Conservation (phyloP, 192 early-diverging fungal genomes). For the Entomortierella lignicola region DNA sequence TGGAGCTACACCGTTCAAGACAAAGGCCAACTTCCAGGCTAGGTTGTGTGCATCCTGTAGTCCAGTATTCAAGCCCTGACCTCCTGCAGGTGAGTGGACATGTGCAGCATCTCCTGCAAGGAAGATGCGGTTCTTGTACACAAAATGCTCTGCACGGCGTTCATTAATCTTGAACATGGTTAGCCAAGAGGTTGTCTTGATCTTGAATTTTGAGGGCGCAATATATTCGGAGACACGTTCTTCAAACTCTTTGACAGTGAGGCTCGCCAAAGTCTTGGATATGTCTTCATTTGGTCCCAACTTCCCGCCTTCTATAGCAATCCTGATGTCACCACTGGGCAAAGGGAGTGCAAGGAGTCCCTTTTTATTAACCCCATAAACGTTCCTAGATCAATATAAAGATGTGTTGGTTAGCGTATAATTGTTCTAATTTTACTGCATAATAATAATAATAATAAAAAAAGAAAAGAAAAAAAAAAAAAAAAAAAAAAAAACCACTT, state of each 20-base stretch:
- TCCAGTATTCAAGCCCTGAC: slow-evolving; percentile 57
- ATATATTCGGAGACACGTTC: slow-evolving; percentile 7
- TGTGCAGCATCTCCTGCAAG: slow-evolving; percentile 61
- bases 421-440: no score
- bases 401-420: no score
- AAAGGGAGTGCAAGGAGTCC: slow-evolving; percentile 17
- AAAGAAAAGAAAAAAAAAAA: no score
- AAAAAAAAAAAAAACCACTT: slow-evolving; percentile 1
- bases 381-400: slow-evolving; percentile 9
- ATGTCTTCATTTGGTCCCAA: slow-evolving; percentile 11
- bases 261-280: background rate
- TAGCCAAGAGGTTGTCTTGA: slow-evolving; percentile 21
- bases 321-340: slow-evolving; percentile 4
- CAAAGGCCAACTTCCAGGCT: slow-evolving; percentile 59
- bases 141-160: slow-evolving; percentile 36
- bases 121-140: slow-evolving; percentile 50
- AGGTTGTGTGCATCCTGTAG: slow-evolving; percentile 58
- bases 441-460: background rate
- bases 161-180: slow-evolving; percentile 39
- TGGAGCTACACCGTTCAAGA: slow-evolving; percentile 24
- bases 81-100: slow-evolving; percentile 50
- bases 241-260: slow-evolving; percentile 27
- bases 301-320: slow-evolving; percentile 5
- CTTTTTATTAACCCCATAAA: slow-evolving; percentile 16
- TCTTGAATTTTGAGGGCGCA: slow-evolving; percentile 21